Evolutionary conservation across 1,139 yeast species (phyloP), one percentile per base, ranked within the genome.

Genomic region (Saccharomyces hybrid): DNA sequence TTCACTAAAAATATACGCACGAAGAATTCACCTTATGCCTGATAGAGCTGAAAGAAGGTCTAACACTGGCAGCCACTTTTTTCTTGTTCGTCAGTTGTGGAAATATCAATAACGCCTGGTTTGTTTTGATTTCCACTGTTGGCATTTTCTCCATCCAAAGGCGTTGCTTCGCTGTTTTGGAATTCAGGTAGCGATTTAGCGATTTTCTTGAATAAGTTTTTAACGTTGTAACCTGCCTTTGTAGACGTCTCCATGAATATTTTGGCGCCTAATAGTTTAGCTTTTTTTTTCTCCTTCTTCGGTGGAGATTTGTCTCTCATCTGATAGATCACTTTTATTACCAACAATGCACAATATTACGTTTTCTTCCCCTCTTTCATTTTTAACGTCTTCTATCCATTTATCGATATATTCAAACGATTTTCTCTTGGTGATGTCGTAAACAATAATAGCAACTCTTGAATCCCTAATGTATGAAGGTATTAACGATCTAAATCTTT

Each of bases 391-490:
- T 76, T 79, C 97, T 64, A 82, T 73, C 97, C 99, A 82, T 76
- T 84, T 87, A 72, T 75, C 78, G 53, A 86, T 82, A 56, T 80
- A 80, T 52, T 84, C 84, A 73, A 93, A 93, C 21, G 96, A 83
- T 66, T 86, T 86, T 77, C 81, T 84, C 65, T 83, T 86, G 44
- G 98, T 88, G 59, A 93, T 87, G 71, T 93, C 99, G 73, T 91
- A 93, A 47, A 95, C 96, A 44, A 93, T 84, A 52, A 93, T 95
- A 0, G 99, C 98, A 26, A 93, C 99, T 66, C 90, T 90, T n/a
- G 95, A 86, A 71, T 93, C 99, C 61, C 99, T 80, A 56, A 93
- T 93, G 68, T 93, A 93, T 12, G 96, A 86, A 2, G 99, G 98
- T 61, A 93, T 90, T 64, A 93, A 76, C 4, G 97, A 91, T 64